phyloP scores from a whole-genome alignment of 2,329 filamentous ascomycete species.

The Trichoderma semiorbis region DNA sequence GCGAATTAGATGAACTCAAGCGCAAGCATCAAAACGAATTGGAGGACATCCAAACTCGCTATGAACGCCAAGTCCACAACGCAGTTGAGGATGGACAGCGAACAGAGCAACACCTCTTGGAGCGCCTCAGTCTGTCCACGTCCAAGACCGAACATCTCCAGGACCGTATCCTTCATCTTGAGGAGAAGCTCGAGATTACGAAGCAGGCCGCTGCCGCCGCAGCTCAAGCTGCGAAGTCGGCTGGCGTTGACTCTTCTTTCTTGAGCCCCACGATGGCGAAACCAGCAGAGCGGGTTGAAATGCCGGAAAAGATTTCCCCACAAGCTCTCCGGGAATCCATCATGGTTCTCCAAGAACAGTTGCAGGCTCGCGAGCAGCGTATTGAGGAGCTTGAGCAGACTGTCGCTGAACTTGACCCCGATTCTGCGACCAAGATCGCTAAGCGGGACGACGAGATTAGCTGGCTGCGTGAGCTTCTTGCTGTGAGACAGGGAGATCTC shows the following conservation, averaged over 20 bases:
- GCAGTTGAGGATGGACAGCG: constrained; percentile 78
- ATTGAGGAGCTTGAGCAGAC: constrained; percentile 83
- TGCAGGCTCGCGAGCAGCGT: constrained; percentile 86
- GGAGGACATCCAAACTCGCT: constrained; percentile 71
- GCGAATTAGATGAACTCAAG: constrained; percentile 47
- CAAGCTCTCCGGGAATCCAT: constrained; percentile 95
- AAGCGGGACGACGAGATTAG: constrained; percentile 92
- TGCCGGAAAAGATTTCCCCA: constrained; percentile 85
- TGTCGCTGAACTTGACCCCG: constrained; percentile 65
- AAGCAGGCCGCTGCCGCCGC: constrained; percentile 84
- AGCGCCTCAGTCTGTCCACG: constrained; percentile 76
- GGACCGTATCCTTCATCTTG: constrained; percentile 77
- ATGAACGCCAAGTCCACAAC: constrained; percentile 70
- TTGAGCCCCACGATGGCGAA: constrained; percentile 23
- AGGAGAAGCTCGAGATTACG: constrained; percentile 87
- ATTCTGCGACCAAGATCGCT: constrained; percentile 76
- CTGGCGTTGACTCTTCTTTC: constrained; percentile 40
- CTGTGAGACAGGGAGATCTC: constrained; percentile 84
- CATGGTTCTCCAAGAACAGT: constrained; percentile 90
- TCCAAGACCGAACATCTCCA: constrained; percentile 83
- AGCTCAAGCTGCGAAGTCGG: constrained; percentile 66
- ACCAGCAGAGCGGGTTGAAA: constrained; percentile 40
- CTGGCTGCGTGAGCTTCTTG: constrained; percentile 91
- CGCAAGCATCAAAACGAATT: constrained; percentile 65
- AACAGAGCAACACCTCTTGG: constrained; percentile 72